phyloP scores from a whole-genome alignment of 192 early-diverging fungal genomes.

The Anaeromyces robustus region DNA sequence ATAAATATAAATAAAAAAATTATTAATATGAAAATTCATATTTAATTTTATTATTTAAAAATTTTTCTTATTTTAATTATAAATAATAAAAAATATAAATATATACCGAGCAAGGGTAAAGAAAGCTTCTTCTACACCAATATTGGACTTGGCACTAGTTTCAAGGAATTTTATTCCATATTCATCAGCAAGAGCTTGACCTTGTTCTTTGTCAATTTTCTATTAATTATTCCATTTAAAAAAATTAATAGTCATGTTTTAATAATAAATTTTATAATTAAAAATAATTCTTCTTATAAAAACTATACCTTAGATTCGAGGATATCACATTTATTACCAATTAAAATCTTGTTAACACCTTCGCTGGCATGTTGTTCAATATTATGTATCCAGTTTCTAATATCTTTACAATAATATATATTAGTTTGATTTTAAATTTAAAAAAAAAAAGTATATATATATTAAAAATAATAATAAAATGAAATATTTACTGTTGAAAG shows the following conservation, averaged over 20 bases:
- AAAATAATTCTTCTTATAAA: not conserved
- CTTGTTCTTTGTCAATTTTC: slow-evolving; percentile 90
- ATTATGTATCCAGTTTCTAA: slow-evolving; percentile 99
- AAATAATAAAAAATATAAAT: too few relatives aligned
- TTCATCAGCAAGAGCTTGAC: slow-evolving; percentile 86
- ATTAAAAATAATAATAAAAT: not conserved
- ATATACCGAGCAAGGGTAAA: slow-evolving; percentile 75
- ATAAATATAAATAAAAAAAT: too few relatives aligned
- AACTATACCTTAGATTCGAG: slow-evolving; percentile 68
- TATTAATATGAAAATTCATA: too few relatives aligned
- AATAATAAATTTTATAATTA: too few relatives aligned
- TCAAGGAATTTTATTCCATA: slow-evolving; percentile 90
- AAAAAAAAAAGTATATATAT: not conserved
- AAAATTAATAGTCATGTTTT: not conserved
- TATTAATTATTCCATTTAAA: slow-evolving; percentile 11
- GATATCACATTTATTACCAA: slow-evolving; percentile 99
- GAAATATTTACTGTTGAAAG: slow-evolving; percentile 72
- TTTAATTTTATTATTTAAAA: too few relatives aligned
- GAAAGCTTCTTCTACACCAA: slow-evolving; percentile 94
- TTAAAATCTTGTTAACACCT: slow-evolving; percentile 95
- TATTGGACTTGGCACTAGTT: slow-evolving; percentile 97
- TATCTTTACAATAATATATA: slow-evolving; percentile 34
- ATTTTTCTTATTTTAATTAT: too few relatives aligned
- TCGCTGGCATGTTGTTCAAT: slow-evolving; percentile 99
- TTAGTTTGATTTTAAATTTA: not conserved